A percentile compares a stretch with the other conserved stretches of the same genome.
Evolutionary conservation across 1,284 basidiomycete genomes (phyloP).

Genomic region (Cryptococcus amylolentus): DNA sequence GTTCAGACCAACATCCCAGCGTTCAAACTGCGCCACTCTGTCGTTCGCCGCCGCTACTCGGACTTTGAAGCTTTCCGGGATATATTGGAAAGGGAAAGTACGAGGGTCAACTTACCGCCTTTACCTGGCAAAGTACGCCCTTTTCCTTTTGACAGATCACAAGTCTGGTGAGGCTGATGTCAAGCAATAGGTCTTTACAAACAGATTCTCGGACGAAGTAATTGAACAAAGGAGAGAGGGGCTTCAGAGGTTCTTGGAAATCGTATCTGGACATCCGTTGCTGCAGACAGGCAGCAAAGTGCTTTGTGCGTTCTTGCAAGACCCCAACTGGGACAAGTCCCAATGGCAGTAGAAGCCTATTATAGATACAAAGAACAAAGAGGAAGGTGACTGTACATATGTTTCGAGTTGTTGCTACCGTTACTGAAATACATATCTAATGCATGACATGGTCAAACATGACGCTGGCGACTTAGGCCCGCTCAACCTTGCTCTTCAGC

Average conservation of each 20-base stretch:
- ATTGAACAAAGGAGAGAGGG: conserved; percentile 91
- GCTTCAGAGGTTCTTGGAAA: conserved; percentile 88
- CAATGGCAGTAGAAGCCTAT: conserved; percentile 36
- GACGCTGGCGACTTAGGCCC: conserved; percentile 5
- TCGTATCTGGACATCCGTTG: conserved; percentile 95
- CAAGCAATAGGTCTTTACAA: conserved; percentile 69
- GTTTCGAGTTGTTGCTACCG: background rate
- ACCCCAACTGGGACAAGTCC: conserved; percentile 47
- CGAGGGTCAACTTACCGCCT: conserved; percentile 93
- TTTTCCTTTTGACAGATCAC: background rate
- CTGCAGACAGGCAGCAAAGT: conserved; percentile 98
- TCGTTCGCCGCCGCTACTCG: conserved; percentile 91
- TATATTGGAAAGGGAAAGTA: conserved; percentile 93
- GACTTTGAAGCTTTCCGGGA: conserved; percentile 99
- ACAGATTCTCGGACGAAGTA: conserved; percentile 95
- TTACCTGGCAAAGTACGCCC: conserved; percentile 77
- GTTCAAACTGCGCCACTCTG: conserved; percentile 92
- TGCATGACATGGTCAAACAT: background rate
- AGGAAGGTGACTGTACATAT: background rate
- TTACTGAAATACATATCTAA: background rate
- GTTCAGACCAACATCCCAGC: conserved; percentile 94
- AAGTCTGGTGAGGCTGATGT: background rate
- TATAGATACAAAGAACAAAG: background rate
- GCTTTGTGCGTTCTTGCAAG: conserved; percentile 79
- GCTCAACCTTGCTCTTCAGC: conserved; percentile 36